Evolutionary conservation across 306 rosid genomes (phyloP), one percentile per base, ranked within the genome.

Genomic region (Prunus campanulata): DNA sequence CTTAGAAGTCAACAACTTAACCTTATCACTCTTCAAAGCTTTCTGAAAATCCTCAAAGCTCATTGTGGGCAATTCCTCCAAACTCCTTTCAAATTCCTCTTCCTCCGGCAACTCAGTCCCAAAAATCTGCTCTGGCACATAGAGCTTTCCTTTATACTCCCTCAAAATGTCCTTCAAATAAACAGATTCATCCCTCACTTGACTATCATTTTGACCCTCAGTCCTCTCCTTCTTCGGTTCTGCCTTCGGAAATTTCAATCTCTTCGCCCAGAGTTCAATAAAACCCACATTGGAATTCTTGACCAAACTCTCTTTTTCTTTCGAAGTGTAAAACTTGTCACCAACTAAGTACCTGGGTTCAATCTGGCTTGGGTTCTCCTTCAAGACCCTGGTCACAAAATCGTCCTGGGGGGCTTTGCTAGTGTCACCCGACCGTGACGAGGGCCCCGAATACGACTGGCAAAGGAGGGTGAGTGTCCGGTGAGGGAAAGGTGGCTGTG

Each of bases 61-160:
- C 96, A 95, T 89, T 81, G 44, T 88, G 6, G 99, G 99, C 79
- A 86, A 87, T 15, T 81, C 84, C 63, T 83, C 80, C 52, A 85
- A 60, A 52, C 79, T 81, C 75, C 77, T 81, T 71, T 89, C 70
- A 27, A 95, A 92, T 50, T 84, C 90, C 55, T 92, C 97, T 81
- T 90, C 97, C 79, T 95, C 98, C 0, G 97, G 86, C 52, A 92
- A 76, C 48, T 78, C 71, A 0, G 78, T 11, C 47, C 91, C 87
- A 25, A 95, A 95, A 79, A 91, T 66, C 76, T 92, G 99, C 86
- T 95, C 99, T 0, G 99, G 99, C 78, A 95, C 99, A 61, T 92
- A 92, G 3, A 92, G 93, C 80, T 95, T 92, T 80, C 99, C 99
- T 82, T 78, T 92, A 67, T 95, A 87, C 90, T 89, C 90, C 79